Percentiles rank a stretch among this genome's conserved stretches.
These are phyloP conservation scores for Phytopythium sindhum DNA, from an alignment of 352 stramenopile species.

Conservation along the genomic window DNA sequence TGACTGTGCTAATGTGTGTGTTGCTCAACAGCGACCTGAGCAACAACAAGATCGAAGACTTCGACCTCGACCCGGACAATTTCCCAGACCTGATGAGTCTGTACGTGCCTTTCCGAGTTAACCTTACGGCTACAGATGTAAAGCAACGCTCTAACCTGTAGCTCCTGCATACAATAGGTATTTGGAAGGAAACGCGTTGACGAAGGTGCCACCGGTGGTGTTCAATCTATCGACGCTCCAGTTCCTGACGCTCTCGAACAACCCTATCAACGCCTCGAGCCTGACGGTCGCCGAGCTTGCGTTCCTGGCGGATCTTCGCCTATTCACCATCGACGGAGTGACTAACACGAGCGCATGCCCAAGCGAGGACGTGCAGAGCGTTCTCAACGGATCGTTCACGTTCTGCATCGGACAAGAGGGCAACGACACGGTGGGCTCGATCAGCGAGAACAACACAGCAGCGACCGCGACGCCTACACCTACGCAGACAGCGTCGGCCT, in stretches of 20 bases:
- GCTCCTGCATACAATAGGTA: conserved; percentile 14
- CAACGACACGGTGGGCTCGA: conserved; percentile 4
- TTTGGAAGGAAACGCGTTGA: conserved; percentile 49
- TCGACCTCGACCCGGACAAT: conserved; percentile 30
- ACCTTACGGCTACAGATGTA: neutral
- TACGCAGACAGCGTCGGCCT: conserved; percentile 7
- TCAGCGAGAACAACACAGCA: conserved; percentile 15
- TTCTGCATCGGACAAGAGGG: conserved; percentile 40
- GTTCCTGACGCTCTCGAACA: conserved; percentile 36
- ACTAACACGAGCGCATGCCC: conserved; percentile 55
- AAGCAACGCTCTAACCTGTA: neutral
- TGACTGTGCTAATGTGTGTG: neutral
- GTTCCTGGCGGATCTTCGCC: conserved; percentile 46
- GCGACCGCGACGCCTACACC: conserved; percentile 13
- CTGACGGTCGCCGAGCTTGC: conserved; percentile 45
- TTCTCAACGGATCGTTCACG: conserved; percentile 51
- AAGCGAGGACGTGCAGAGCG: conserved; percentile 29
- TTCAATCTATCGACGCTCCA: conserved; percentile 55
- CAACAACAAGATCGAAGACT: conserved; percentile 35
- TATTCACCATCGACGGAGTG: conserved; percentile 48
- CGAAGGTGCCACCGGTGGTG: conserved; percentile 39
- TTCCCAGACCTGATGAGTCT: conserved; percentile 42
- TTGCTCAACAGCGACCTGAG: conserved; percentile 34
- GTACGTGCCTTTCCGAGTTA: conserved; percentile 17
- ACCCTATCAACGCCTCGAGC: conserved; percentile 51